phyloP scores from a whole-genome alignment of 352 stramenopile genomes.

The Phytophthora colocasiae region DNA sequence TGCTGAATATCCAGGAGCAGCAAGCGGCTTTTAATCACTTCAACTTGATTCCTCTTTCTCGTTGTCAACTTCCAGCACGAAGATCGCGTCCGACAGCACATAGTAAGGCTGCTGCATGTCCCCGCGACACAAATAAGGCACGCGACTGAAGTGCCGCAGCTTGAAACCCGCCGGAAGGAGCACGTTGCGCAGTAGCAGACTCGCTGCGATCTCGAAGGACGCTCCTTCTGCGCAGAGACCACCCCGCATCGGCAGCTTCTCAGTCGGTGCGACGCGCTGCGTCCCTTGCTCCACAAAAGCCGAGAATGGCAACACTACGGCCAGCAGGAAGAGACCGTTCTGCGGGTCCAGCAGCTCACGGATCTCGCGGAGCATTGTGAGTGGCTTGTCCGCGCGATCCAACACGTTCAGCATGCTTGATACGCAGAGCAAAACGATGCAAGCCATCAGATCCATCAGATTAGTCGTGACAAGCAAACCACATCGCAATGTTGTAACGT shows the following conservation, averaged over 20 bases:
- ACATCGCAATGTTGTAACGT: constrained; percentile 31
- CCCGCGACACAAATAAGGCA: constrained; percentile 84
- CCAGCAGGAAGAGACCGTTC: constrained; percentile 77
- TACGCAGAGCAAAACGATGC: constrained; percentile 3
- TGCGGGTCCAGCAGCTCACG: constrained; percentile 75
- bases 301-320: constrained; percentile 82
- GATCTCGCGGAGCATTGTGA: constrained; percentile 83
- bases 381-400: constrained; percentile 79
- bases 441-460: constrained; percentile 10
- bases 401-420: constrained; percentile 84
- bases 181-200: constrained; percentile 71
- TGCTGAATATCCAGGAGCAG: background rate
- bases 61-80: constrained; percentile 72
- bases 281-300: constrained; percentile 87
- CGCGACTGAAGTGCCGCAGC: constrained; percentile 79
- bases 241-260: constrained; percentile 74
- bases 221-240: constrained; percentile 65
- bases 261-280: constrained; percentile 58
- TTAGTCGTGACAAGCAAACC: constrained; percentile 33
- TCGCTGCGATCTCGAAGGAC: constrained; percentile 74
- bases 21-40: constrained; percentile 27
- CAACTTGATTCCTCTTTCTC: constrained; percentile 15
- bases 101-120: constrained; percentile 86
- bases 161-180: constrained; percentile 76
- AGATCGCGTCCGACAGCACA: constrained; percentile 86